Conservation (phyloP, 2,329 filamentous ascomycete species). For the Mycosphaerella sp. region DNA sequence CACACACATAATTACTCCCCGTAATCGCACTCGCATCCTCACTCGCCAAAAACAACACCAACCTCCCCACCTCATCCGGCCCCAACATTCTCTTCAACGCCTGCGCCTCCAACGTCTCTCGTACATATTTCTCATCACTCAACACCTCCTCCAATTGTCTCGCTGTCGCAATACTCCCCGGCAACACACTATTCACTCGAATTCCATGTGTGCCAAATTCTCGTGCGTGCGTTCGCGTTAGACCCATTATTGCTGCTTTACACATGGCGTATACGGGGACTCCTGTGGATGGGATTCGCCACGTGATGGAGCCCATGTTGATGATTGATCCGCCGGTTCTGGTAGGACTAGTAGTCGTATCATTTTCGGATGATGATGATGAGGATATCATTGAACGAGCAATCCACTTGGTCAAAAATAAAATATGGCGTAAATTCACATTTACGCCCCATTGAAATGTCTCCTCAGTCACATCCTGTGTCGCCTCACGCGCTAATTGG, state of each 20-base stretch:
- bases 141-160: conserved; percentile 30
- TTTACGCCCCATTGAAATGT: conserved; percentile 54
- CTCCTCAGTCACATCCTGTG: conserved; percentile 58
- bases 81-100: conserved; percentile 28
- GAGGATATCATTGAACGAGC: conserved; percentile 51
- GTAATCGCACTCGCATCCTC: conserved; percentile 30
- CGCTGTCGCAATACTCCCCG: conserved; percentile 30
- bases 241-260: conserved; percentile 28
- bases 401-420: conserved; percentile 53
- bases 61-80: conserved; percentile 29
- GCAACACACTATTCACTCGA: conserved; percentile 30
- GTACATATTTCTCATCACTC: conserved; percentile 26
- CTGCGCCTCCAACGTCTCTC: conserved; percentile 27
- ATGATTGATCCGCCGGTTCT: conserved; percentile 48
- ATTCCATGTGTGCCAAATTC: conserved; percentile 28
- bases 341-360: conserved; percentile 30
- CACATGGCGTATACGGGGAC: conserved; percentile 26
- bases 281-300: conserved; percentile 26
- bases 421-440: conserved; percentile 62
- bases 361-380: too few species aligned
- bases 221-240: conserved; percentile 28
- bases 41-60: conserved; percentile 30
- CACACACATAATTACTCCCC: conserved; percentile 30
- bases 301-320: conserved; percentile 26
- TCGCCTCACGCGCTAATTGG: conserved; percentile 51